phyloP scores from a whole-genome alignment of 495 filamentous ascomycete genomes.

The Elasticomyces elasticus region DNA sequence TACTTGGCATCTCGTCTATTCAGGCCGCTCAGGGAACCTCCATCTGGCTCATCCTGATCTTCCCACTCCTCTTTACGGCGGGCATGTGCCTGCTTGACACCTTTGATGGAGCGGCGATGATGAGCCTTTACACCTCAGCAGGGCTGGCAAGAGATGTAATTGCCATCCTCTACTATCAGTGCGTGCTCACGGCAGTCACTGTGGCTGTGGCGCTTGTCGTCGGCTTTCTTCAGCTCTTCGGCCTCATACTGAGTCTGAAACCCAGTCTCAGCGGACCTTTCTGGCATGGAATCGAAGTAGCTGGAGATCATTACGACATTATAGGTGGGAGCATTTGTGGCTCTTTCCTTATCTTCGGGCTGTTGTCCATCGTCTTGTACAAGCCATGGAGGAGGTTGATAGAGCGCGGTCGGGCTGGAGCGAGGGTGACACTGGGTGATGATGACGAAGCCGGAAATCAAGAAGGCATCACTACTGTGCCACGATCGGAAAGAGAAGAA shows the following conservation, averaged over 20 bases:
- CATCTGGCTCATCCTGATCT: conserved; percentile 91
- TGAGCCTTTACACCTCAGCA: conserved; percentile 77
- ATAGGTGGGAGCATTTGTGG: conserved; percentile 75
- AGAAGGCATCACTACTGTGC: background rate
- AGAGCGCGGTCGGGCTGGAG: conserved; percentile 27
- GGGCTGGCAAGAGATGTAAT: conserved; percentile 64
- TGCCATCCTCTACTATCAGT: conserved; percentile 88
- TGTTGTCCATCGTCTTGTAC: conserved; percentile 60
- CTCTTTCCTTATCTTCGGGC: conserved; percentile 67
- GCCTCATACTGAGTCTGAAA: conserved; percentile 57
- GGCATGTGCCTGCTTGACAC: conserved; percentile 91
- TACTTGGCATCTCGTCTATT: conserved; percentile 81
- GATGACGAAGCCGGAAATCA: background rate
- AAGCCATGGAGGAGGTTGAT: conserved; percentile 63
- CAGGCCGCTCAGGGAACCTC: conserved; percentile 75
- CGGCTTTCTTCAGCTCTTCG: conserved; percentile 74
- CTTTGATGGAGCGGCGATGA: conserved; percentile 88
- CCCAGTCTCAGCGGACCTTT: conserved; percentile 63
- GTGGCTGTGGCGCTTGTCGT: conserved; percentile 81
- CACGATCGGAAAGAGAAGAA: background rate
- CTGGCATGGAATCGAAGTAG: conserved; percentile 72
- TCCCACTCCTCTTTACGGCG: conserved; percentile 84
- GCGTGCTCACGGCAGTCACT: conserved; percentile 76
- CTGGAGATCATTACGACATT: conserved; percentile 74
- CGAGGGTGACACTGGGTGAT: background rate